Evolutionary conservation across 2,329 filamentous ascomycete species (phyloP).

Genomic region (Fusarium ambrosium): DNA sequence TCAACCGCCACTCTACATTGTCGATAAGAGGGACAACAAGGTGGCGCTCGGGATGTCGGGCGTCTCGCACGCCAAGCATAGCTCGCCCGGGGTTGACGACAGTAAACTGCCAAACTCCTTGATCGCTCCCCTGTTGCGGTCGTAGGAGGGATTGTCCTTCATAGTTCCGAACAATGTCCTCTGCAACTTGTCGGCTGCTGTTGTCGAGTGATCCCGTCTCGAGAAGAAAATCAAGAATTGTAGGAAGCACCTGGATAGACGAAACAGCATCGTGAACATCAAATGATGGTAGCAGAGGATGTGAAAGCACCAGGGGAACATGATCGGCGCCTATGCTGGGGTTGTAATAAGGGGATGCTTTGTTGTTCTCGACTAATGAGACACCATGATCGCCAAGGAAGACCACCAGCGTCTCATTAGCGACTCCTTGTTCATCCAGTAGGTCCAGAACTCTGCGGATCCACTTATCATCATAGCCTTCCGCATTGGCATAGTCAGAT

Average conservation of each 20-base stretch:
- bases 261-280: conserved; percentile 43
- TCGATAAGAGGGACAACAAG: conserved; percentile 46
- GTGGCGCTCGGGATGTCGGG: conserved; percentile 37
- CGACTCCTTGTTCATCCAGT: conserved; percentile 47
- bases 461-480: conserved; percentile 17
- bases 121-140: conserved; percentile 1
- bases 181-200: background rate
- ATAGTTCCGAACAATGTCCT: background rate
- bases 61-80: conserved; percentile 40
- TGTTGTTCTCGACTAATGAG: conserved; percentile 45
- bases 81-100: conserved; percentile 47
- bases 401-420: conserved; percentile 49
- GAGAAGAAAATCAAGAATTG: conserved; percentile 48
- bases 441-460: conserved; percentile 18
- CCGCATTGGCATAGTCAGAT: background rate
- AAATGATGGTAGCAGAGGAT: conserved; percentile 45
- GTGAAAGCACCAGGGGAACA: conserved; percentile 48
- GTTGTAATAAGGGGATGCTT: conserved; percentile 45
- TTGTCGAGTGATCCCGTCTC: conserved; percentile 39
- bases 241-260: conserved; percentile 47
- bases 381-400: conserved; percentile 50
- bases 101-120: conserved; percentile 44
- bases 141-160: conserved; percentile 1
- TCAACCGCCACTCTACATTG: conserved; percentile 49
- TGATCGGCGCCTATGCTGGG: conserved; percentile 44